Evolutionary conservation across 1,284 basidiomycete genomes (phyloP).

Genomic region (Vanrija pseudolonga): DNA sequence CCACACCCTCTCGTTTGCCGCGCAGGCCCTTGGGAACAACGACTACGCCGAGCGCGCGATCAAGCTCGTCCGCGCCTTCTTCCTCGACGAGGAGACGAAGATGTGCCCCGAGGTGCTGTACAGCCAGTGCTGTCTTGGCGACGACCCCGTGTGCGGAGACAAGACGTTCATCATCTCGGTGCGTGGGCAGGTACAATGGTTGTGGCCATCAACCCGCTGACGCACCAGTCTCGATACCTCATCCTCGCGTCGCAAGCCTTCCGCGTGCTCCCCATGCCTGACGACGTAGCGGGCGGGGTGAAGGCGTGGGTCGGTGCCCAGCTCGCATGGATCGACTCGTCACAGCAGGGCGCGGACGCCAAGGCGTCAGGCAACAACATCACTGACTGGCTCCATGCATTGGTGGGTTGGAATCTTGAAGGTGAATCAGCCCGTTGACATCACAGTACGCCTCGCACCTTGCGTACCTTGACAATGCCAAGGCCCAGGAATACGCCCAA

Average conservation of each 20-base stretch:
- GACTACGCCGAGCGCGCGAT: conserved; percentile 8
- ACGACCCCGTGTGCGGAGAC: conserved; percentile 22
- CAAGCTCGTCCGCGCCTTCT: conserved; percentile 29
- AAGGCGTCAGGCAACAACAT: conserved; percentile 26
- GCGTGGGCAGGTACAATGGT: conserved; percentile 2
- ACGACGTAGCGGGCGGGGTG: conserved; percentile 5
- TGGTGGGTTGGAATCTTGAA: conserved; percentile 17
- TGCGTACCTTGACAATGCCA: conserved; percentile 10
- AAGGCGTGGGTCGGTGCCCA: conserved; percentile 27
- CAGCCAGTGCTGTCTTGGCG: conserved; percentile 29
- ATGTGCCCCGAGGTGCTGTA: conserved; percentile 34
- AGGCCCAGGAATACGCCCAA: conserved; percentile 10
- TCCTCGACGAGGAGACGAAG: conserved; percentile 28
- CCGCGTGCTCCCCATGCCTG: conserved; percentile 5
- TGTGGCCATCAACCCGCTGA: neutral
- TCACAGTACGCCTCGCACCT: conserved; percentile 26
- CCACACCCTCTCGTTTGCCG: conserved; percentile 20
- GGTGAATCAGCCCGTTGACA: neutral
- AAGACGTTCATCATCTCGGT: conserved; percentile 34
- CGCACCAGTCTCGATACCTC: conserved; percentile 29
- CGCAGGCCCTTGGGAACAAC: conserved; percentile 1
- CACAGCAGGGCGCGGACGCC: conserved; percentile 25
- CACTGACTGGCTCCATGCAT: conserved; percentile 32
- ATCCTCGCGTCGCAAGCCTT: conserved; percentile 30
- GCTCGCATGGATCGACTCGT: conserved; percentile 25